Evolutionary conservation across 306 rosid genomes (phyloP).

Genomic region (Echinosophora koreensis): DNA sequence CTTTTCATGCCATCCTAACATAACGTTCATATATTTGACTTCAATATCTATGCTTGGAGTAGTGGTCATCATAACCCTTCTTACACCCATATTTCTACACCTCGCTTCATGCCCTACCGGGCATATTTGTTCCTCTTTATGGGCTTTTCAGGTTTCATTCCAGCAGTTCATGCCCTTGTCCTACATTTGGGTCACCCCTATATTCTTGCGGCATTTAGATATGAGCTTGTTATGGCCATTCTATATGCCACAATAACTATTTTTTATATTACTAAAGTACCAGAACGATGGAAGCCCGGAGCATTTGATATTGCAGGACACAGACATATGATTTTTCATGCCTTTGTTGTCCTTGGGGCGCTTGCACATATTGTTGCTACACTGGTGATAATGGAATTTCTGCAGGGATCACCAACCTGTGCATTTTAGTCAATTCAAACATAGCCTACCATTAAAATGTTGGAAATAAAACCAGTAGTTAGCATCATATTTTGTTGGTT

Average conservation of each 20-base stretch:
- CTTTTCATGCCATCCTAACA: too few relatives aligned
- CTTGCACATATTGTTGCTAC: conserved; percentile 80
- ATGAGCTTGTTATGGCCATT: too few relatives aligned
- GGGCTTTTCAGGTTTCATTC: conserved; percentile 92
- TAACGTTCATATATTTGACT: too few relatives aligned
- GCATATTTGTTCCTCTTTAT: conserved; percentile 73
- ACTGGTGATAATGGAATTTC: conserved; percentile 66
- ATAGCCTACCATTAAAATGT: background rate
- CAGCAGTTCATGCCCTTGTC: too few relatives aligned
- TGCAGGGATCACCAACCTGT: conserved; percentile 67
- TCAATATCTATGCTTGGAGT: conserved; percentile 71
- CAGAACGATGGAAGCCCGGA: conserved; percentile 91
- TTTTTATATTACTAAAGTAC: conserved; percentile 76
- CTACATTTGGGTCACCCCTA: too few relatives aligned
- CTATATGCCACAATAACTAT: conserved; percentile 74
- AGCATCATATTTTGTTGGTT: too few relatives aligned
- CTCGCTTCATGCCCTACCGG: conserved; percentile 62
- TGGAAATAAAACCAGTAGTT: background rate
- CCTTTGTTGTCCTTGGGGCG: conserved; percentile 85
- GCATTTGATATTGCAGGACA: conserved; percentile 91
- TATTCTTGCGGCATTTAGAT: too few relatives aligned
- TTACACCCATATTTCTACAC: too few relatives aligned
- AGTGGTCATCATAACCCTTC: too few relatives aligned
- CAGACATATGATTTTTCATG: conserved; percentile 93
- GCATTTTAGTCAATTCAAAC: conserved; percentile 23